Evolutionary conservation across 257 asterid genomes (phyloP).

Genomic region (Solanum pinnatisectum): DNA sequence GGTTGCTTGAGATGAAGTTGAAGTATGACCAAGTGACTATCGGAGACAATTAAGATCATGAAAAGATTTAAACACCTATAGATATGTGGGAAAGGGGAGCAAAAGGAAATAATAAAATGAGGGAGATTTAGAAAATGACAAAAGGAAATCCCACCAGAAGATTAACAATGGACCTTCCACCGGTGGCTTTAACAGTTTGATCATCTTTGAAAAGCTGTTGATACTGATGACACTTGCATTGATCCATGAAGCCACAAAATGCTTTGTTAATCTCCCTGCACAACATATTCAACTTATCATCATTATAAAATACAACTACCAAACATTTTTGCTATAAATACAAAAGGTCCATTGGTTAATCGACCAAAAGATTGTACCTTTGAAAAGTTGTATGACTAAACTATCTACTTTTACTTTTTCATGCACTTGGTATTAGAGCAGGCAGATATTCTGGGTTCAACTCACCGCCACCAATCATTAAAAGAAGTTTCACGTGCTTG

Average conservation of each 20-base stretch:
- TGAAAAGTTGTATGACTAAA: not conserved
- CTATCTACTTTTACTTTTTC: not conserved
- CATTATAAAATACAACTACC: not conserved
- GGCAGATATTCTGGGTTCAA: not conserved
- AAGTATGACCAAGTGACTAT: slow-evolving; percentile 17
- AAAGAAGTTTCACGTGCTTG: not conserved
- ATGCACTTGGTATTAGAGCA: not conserved
- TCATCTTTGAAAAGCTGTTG: slow-evolving; percentile 10
- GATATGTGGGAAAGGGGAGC: not conserved
- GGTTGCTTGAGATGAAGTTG: slow-evolving; percentile 14
- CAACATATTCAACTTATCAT: not conserved
- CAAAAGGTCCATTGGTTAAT: not conserved
- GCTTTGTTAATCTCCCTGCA: slow-evolving; percentile 72
- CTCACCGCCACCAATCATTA: not conserved
- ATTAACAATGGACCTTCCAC: slow-evolving; percentile 3
- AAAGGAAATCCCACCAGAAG: slow-evolving; percentile 5
- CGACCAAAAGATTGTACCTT: not conserved
- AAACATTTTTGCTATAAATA: not conserved
- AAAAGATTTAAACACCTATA: not conserved
- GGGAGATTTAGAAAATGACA: not conserved
- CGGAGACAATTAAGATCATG: not conserved
- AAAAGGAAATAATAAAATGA: not conserved
- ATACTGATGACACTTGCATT: slow-evolving; percentile 16
- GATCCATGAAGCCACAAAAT: slow-evolving; percentile 64
- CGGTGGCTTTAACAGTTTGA: not conserved